A percentile compares a stretch with the other conserved stretches of the same genome.
Conservation (phyloP, 2,329 filamentous ascomycete species). For the Stachybotrys chlorohalonatus region DNA sequence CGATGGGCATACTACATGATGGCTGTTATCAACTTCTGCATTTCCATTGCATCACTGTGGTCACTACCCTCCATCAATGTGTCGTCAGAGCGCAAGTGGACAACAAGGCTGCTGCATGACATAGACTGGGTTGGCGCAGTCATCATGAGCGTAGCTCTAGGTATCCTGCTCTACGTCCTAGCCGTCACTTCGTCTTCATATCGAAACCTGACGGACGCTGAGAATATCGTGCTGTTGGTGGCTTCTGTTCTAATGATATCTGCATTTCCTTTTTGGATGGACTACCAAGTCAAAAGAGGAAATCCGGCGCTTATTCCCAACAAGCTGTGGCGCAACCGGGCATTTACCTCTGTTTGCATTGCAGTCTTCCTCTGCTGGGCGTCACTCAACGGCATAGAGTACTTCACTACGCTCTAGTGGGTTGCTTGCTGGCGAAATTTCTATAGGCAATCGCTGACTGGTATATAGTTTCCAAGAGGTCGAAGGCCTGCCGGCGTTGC, state of each 20-base stretch:
- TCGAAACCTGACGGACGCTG: conserved; percentile 26
- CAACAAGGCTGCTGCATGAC: conserved; percentile 17
- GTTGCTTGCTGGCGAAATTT: conserved; percentile 4
- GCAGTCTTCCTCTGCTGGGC: conserved; percentile 38
- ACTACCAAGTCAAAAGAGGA: conserved; percentile 33
- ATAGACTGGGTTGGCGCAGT: conserved; percentile 45
- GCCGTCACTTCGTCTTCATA: conserved; percentile 31
- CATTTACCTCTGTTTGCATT: conserved; percentile 47
- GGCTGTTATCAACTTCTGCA: conserved; percentile 22
- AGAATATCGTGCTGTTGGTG: conserved; percentile 34
- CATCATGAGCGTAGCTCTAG: conserved; percentile 34
- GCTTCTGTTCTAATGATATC: conserved; percentile 33
- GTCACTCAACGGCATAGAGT: conserved; percentile 35
- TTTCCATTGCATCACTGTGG: conserved; percentile 27
- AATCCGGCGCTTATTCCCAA: conserved; percentile 52
- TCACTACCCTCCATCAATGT: conserved; percentile 18
- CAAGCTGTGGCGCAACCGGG: conserved; percentile 44
- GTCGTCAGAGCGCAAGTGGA: conserved; percentile 15
- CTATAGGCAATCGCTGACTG: neutral
- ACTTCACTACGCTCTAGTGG: conserved; percentile 38
- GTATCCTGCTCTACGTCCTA: conserved; percentile 41
- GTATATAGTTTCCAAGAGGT: conserved; percentile 36
- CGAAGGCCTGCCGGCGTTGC: conserved; percentile 32
- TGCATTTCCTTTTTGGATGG: conserved; percentile 46
- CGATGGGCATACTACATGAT: conserved; percentile 32